Evolutionary conservation across 805 yeast genomes (phyloP).

Genomic region (Kodamaea restingae): DNA sequence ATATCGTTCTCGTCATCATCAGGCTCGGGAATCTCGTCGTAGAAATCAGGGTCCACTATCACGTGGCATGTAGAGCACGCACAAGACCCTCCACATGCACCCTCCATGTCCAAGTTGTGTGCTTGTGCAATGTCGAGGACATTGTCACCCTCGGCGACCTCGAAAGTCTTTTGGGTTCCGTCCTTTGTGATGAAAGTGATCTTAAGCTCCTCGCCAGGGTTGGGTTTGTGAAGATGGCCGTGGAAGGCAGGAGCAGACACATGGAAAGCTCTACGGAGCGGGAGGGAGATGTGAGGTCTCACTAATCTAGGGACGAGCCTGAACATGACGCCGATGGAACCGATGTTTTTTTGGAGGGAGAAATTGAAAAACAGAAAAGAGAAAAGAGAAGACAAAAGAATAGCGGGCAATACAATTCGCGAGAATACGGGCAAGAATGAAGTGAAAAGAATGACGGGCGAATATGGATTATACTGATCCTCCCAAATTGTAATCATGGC

Average conservation of each 20-base stretch:
- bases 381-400: too few species aligned
- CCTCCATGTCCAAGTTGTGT: constrained; percentile 91
- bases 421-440: too few species aligned
- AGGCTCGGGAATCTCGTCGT: constrained; percentile 90
- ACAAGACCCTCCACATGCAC: constrained; percentile 98
- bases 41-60: constrained; percentile 91
- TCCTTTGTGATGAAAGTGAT: constrained; percentile 90
- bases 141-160: constrained; percentile 90
- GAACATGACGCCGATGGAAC: constrained; percentile 1
- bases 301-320: background rate
- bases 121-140: constrained; percentile 94
- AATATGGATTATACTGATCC: too few species aligned
- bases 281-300: constrained; percentile 3
- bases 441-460: too few species aligned
- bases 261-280: constrained; percentile 10
- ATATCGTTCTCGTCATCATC: constrained; percentile 97
- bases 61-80: constrained; percentile 98
- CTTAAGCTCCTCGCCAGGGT: constrained; percentile 81
- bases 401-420: too few species aligned
- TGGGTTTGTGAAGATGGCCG: constrained; percentile 87
- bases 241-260: constrained; percentile 39
- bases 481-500: too few species aligned
- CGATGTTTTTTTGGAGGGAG: too few species aligned
- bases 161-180: constrained; percentile 75
- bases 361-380: too few species aligned